phyloP scores from a whole-genome alignment of 164 flowering plant genomes.

The Vitis cinerea region DNA sequence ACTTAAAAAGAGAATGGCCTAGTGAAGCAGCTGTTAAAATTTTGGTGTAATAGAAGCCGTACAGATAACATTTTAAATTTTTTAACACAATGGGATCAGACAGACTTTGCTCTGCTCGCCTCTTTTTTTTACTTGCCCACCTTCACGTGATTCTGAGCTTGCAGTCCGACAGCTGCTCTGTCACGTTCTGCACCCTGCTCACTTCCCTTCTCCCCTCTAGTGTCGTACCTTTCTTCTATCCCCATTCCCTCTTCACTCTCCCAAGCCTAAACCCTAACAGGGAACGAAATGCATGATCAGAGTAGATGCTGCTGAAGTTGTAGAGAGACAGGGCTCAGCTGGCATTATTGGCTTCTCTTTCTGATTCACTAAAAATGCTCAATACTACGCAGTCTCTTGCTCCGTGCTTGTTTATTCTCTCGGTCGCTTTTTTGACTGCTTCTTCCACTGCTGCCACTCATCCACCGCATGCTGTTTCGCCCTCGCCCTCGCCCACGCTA shows the following conservation, averaged over 20 bases:
- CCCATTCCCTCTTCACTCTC: no score
- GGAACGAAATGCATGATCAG: no score
- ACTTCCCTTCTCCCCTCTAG: neutral
- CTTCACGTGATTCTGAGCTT: slow-evolving; percentile 44
- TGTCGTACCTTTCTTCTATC: no score
- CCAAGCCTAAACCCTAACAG: no score
- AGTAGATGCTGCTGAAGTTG: no score
- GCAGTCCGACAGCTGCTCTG: slow-evolving; percentile 23
- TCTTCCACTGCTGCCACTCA: neutral
- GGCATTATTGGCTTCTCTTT: neutral
- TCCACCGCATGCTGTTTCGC: neutral
- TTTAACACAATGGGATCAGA: neutral
- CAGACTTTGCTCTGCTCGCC: neutral
- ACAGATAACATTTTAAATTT: neutral
- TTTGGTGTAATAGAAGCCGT: neutral
- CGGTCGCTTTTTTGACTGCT: slow-evolving; percentile 3
- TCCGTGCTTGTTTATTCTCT: neutral
- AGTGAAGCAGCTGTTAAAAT: no score
- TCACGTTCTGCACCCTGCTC: slow-evolving; percentile 18
- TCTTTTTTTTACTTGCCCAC: neutral
- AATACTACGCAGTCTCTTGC: neutral
- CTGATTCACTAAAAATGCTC: neutral
- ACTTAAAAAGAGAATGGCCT: no score
- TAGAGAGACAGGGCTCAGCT: neutral
- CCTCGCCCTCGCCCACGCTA: neutral